Evolutionary conservation across 2,329 filamentous ascomycete genomes (phyloP).

Genomic region (Rachicladosporium sp.): DNA sequence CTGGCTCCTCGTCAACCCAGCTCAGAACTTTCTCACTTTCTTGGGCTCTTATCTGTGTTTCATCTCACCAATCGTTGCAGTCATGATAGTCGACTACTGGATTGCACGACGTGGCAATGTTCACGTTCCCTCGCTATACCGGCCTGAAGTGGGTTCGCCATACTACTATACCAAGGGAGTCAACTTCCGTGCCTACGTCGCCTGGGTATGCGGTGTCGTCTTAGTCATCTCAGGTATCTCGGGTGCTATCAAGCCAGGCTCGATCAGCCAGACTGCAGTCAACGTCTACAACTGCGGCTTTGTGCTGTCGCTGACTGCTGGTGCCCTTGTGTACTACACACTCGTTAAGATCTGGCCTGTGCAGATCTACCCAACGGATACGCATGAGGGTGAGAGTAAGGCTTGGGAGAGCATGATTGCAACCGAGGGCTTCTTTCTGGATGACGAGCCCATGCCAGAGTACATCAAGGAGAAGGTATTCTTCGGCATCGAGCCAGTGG

Average conservation of each 20-base stretch:
- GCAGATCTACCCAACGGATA: slow-evolving; percentile 10
- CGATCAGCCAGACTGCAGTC: slow-evolving; percentile 10
- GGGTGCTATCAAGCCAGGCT: slow-evolving; percentile 9
- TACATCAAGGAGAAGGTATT: slow-evolving; percentile 9
- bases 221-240: slow-evolving; percentile 12
- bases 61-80: slow-evolving; percentile 28
- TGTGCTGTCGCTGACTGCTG: slow-evolving; percentile 10
- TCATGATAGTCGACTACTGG: slow-evolving; percentile 31
- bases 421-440: slow-evolving; percentile 12
- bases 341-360: slow-evolving; percentile 10
- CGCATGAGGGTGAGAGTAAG: slow-evolving; percentile 7
- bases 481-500: slow-evolving; percentile 8
- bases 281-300: slow-evolving; percentile 14
- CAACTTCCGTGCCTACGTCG: slow-evolving; percentile 11
- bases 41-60: slow-evolving; percentile 31
- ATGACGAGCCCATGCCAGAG: slow-evolving; percentile 10
- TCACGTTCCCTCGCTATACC: slow-evolving; percentile 28
- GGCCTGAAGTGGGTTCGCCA: slow-evolving; percentile 7
- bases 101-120: slow-evolving; percentile 29
- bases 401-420: slow-evolving; percentile 12
- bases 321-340: slow-evolving; percentile 8
- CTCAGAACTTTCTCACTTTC: slow-evolving; percentile 31
- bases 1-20: slow-evolving; percentile 32
- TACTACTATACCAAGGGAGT: slow-evolving; percentile 13
- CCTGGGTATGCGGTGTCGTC: slow-evolving; percentile 12